These are phyloP conservation scores for Xylaria bambusicola DNA, from an alignment of 495 filamentous ascomycete genomes.

Conservation along the genomic window DNA sequence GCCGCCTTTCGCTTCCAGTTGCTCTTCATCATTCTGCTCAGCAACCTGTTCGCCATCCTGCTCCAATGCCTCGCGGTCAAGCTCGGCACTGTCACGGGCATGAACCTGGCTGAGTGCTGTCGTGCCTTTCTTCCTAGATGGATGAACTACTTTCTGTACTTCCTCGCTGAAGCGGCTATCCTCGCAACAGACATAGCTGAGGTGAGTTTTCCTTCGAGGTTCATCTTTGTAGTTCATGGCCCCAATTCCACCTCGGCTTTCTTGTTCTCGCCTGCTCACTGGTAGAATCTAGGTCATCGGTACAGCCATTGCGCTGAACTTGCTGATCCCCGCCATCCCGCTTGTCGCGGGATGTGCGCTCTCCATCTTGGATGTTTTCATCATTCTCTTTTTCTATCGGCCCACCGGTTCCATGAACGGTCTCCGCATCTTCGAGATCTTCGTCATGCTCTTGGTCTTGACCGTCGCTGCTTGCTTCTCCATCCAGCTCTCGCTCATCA, in stretches of 20 bases:
- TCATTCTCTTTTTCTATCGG: slow-evolving; percentile 84
- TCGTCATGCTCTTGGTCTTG: slow-evolving; percentile 76
- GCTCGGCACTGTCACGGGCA: slow-evolving; percentile 80
- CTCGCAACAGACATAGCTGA: slow-evolving; percentile 91
- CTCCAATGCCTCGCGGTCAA: slow-evolving; percentile 82
- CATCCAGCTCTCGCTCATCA: slow-evolving; percentile 80
- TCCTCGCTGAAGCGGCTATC: slow-evolving; percentile 77
- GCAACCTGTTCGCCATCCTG: slow-evolving; percentile 83
- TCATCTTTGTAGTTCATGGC: too few relatives aligned
- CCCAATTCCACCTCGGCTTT: too few relatives aligned
- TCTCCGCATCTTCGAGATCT: slow-evolving; percentile 75
- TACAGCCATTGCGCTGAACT: slow-evolving; percentile 85
- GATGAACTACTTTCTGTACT: slow-evolving; percentile 73
- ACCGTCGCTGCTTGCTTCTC: slow-evolving; percentile 91
- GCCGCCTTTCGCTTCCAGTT: slow-evolving; percentile 65
- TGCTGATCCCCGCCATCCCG: slow-evolving; percentile 74
- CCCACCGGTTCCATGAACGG: slow-evolving; percentile 72
- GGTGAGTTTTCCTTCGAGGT: slow-evolving; percentile 27
- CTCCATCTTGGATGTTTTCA: slow-evolving; percentile 79
- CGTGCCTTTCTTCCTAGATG: slow-evolving; percentile 73
- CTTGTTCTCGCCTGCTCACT: slow-evolving; percentile 10
- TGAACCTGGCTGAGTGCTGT: slow-evolving; percentile 80
- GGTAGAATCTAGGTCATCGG: slow-evolving; percentile 68
- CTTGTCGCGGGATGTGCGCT: slow-evolving; percentile 86
- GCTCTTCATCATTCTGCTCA: slow-evolving; percentile 79